Conservation (phyloP, 2,329 filamentous ascomycete species). For the Rhinocladiella mackenziei region DNA sequence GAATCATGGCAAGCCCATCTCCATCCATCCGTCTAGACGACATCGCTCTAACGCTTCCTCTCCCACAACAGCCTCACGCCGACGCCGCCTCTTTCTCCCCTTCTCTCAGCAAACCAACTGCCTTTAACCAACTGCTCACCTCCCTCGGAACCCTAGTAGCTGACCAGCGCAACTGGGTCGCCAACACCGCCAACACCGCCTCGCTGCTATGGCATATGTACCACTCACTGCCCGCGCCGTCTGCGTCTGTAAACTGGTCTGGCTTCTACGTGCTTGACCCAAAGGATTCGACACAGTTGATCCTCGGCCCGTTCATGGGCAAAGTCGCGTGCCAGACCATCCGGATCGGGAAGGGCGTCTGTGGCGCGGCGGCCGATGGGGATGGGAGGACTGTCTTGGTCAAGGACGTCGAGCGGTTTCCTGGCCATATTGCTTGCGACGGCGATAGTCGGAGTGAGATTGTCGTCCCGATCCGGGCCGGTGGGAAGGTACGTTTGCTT, state of each 20-base stretch:
- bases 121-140: constrained; percentile 42
- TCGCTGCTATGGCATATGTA: constrained; percentile 50
- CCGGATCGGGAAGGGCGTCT: constrained; percentile 44
- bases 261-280: constrained; percentile 44
- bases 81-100: constrained; percentile 44
- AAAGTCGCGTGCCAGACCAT: constrained; percentile 49
- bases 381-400: constrained; percentile 41
- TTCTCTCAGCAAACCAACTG: constrained; percentile 39
- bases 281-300: constrained; percentile 28
- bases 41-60: not conserved
- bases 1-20: not conserved
- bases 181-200: constrained; percentile 46
- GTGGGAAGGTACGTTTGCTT: constrained; percentile 37
- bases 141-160: constrained; percentile 39
- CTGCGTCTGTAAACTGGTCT: constrained; percentile 46
- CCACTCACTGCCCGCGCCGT: constrained; percentile 42
- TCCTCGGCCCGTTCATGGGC: constrained; percentile 48
- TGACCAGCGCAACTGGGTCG: constrained; percentile 47
- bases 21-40: not conserved
- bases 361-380: constrained; percentile 41
- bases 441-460: constrained; percentile 48
- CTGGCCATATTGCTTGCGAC: constrained; percentile 50
- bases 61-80: constrained; percentile 42
- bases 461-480: constrained; percentile 45
- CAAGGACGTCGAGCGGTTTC: constrained; percentile 42